phyloP scores from a whole-genome alignment of 1,284 basidiomycete genomes.

The Sporisorium scitamineum region DNA sequence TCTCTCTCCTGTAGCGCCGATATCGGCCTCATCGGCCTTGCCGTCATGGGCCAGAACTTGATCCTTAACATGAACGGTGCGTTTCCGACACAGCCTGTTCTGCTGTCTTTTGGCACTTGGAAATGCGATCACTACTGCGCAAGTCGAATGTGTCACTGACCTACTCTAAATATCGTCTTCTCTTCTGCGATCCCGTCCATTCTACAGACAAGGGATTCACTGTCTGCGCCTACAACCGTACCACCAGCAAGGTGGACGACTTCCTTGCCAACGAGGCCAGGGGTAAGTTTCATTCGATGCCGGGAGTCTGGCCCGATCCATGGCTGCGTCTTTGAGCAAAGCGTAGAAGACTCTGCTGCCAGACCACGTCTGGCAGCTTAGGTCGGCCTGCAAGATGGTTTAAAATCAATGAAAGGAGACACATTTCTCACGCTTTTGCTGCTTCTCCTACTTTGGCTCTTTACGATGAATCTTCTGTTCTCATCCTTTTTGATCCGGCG shows the following conservation, averaged over 20 bases:
- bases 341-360: not conserved
- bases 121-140: too few species aligned
- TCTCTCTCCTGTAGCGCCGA: slow-evolving; percentile 53
- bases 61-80: slow-evolving; percentile 69
- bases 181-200: not conserved
- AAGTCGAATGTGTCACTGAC: slow-evolving; percentile 9
- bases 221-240: slow-evolving; percentile 97
- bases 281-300: slow-evolving; percentile 74
- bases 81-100: slow-evolving; percentile 9
- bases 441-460: not conserved
- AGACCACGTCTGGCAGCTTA: not conserved
- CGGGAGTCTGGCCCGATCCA: too few species aligned
- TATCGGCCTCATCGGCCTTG: slow-evolving; percentile 69
- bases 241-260: slow-evolving; percentile 92
- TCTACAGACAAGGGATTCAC: slow-evolving; percentile 90
- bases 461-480: not conserved
- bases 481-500: not conserved
- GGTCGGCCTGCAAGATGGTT: not conserved
- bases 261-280: slow-evolving; percentile 98
- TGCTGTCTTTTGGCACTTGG: not conserved
- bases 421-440: slow-evolving; percentile 68
- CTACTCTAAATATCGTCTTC: not conserved
- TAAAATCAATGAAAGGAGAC: not conserved
- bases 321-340: not conserved
- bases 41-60: slow-evolving; percentile 69